A percentile compares a stretch with the other conserved stretches of the same genome.
Conservation (phyloP, 2,329 filamentous ascomycete genomes). For the Penicillium sp. region DNA sequence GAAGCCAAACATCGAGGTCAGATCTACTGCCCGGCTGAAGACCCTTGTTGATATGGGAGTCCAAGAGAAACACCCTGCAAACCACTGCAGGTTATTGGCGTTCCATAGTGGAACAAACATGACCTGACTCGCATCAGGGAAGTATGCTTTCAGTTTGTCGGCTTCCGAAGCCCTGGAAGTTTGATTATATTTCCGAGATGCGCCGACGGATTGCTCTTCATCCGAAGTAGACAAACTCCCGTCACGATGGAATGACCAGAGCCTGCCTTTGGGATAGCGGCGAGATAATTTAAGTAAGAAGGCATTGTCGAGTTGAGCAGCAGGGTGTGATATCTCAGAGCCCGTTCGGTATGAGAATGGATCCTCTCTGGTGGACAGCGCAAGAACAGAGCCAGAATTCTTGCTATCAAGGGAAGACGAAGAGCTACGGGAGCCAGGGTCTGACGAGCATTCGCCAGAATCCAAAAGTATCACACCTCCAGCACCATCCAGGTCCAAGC, state of each 20-base stretch:
- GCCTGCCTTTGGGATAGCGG: background rate
- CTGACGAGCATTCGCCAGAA: background rate
- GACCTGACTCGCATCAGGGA: conserved; percentile 50
- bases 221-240: background rate
- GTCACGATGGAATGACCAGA: background rate
- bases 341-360: background rate
- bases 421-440: background rate
- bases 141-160: conserved; percentile 31
- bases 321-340: background rate
- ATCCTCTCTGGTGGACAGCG: background rate
- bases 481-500: conserved; percentile 43
- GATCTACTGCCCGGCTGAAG: conserved; percentile 38
- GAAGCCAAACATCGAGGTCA: conserved; percentile 44
- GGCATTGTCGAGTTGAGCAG: background rate
- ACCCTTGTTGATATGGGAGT: conserved; percentile 36
- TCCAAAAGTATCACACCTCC: conserved; percentile 44
- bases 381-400: background rate
- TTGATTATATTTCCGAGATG: background rate
- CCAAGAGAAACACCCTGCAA: conserved; percentile 49
- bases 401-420: background rate
- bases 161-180: background rate
- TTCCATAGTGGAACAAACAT: conserved; percentile 57
- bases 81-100: conserved; percentile 49
- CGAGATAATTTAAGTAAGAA: background rate
- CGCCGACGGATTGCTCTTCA: background rate